phyloP scores from a whole-genome alignment of 2,329 filamentous ascomycete species.

The Ceratocystis eucalypticola region DNA sequence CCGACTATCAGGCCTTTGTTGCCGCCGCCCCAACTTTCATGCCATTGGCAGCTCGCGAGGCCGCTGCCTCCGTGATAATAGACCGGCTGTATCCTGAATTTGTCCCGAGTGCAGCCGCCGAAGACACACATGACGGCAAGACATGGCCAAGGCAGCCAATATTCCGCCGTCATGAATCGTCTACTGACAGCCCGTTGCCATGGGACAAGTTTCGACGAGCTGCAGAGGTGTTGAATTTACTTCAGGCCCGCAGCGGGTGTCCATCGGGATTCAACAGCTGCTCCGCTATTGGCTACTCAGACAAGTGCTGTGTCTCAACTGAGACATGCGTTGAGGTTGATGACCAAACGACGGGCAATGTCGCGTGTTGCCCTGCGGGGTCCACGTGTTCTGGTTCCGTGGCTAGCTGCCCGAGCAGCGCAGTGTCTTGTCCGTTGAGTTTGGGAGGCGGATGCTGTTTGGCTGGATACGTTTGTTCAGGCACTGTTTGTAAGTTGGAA shows the following conservation, averaged over 20 bases:
- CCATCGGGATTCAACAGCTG: conserved; percentile 54
- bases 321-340: conserved; percentile 53
- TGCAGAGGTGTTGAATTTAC: conserved; percentile 33
- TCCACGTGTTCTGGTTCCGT: conserved; percentile 50
- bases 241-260: conserved; percentile 51
- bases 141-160: conserved; percentile 8
- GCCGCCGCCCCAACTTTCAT: conserved; percentile 20
- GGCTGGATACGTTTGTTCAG: conserved; percentile 53
- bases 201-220: conserved; percentile 29
- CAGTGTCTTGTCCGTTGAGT: conserved; percentile 49
- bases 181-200: conserved; percentile 18
- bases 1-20: conserved; percentile 47
- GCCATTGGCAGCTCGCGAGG: conserved; percentile 24
- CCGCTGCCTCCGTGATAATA: conserved; percentile 25
- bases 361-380: conserved; percentile 63
- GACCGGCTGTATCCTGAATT: conserved; percentile 21
- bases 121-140: conserved; percentile 40
- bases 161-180: conserved; percentile 1
- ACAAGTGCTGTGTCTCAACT: conserved; percentile 58
- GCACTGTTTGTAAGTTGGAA: conserved; percentile 50
- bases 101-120: conserved; percentile 26
- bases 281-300: conserved; percentile 46
- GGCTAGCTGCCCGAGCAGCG: conserved; percentile 45
- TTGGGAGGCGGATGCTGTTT: conserved; percentile 66
- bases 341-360: conserved; percentile 49